A percentile compares a stretch with the other conserved stretches of the same genome.
These are phyloP conservation scores for Cercospora brassicicola DNA, from an alignment of 2,329 filamentous ascomycete species.

Conservation along the genomic window DNA sequence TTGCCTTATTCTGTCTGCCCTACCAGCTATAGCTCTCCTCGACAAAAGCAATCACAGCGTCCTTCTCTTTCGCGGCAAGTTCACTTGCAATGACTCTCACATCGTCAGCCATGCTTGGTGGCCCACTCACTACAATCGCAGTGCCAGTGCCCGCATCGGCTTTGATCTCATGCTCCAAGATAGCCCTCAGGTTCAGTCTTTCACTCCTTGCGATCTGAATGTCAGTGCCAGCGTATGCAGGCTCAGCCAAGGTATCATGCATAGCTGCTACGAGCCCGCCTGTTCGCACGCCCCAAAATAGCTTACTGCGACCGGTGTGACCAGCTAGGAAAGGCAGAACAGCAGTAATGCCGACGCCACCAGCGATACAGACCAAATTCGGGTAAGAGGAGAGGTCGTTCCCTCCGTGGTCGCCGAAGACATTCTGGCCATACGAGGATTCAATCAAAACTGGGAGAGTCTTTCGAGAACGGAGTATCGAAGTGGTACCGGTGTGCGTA, in stretches of 20 bases:
- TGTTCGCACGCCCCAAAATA: constrained; percentile 42
- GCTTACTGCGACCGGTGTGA: constrained; percentile 40
- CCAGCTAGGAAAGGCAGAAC: constrained; percentile 40
- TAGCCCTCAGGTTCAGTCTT: constrained; percentile 38
- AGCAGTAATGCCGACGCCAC: constrained; percentile 53
- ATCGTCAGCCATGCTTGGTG: constrained; percentile 45
- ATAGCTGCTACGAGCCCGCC: constrained; percentile 32
- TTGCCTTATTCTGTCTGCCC: neutral
- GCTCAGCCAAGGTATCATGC: constrained; percentile 1
- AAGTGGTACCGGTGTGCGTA: constrained; percentile 41
- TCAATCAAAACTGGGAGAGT: constrained; percentile 40
- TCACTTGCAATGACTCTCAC: constrained; percentile 32
- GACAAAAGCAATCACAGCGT: constrained; percentile 22
- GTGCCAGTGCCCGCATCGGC: constrained; percentile 34
- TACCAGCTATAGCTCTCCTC: constrained; percentile 30
- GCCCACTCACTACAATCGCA: constrained; percentile 48
- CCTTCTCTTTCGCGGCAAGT: constrained; percentile 33
- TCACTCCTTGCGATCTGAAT: constrained; percentile 40
- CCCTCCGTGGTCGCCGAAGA: constrained; percentile 3
- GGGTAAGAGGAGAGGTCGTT: constrained; percentile 1
- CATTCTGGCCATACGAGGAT: constrained; percentile 40
- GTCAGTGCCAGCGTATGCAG: constrained; percentile 40
- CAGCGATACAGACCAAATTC: constrained; percentile 46
- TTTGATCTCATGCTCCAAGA: constrained; percentile 38
- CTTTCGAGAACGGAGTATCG: constrained; percentile 28